Evolutionary conservation across 2,329 filamentous ascomycete genomes (phyloP).

Genomic region (Aquanectria penicillioides): DNA sequence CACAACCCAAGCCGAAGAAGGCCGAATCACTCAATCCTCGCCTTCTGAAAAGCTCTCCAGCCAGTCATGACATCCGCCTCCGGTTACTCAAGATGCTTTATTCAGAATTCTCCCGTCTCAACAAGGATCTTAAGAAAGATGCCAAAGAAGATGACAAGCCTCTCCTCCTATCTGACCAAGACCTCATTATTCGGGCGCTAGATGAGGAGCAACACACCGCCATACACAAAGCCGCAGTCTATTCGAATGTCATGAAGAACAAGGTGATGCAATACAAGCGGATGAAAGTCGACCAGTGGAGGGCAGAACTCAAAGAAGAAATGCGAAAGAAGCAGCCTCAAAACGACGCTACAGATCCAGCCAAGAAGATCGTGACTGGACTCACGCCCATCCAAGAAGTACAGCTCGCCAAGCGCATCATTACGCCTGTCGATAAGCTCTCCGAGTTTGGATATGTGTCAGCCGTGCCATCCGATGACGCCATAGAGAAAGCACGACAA

Average conservation of each 20-base stretch:
- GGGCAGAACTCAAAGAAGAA: slow-evolving; percentile 62
- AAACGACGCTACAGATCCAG: slow-evolving; percentile 46
- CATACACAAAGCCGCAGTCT: slow-evolving; percentile 73
- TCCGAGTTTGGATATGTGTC: slow-evolving; percentile 80
- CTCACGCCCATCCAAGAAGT: slow-evolving; percentile 76
- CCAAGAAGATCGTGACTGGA: slow-evolving; percentile 73
- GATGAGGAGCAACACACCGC: slow-evolving; percentile 85
- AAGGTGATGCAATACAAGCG: slow-evolving; percentile 80
- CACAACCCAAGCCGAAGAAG: slow-evolving; percentile 39
- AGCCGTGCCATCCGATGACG: slow-evolving; percentile 69
- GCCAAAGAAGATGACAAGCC: slow-evolving; percentile 58
- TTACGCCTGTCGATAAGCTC: slow-evolving; percentile 72
- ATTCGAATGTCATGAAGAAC: slow-evolving; percentile 85
- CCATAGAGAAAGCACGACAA: slow-evolving; percentile 72
- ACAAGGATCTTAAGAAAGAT: slow-evolving; percentile 67
- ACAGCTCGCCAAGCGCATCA: slow-evolving; percentile 67
- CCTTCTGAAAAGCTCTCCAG: slow-evolving; percentile 67
- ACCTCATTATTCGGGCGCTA: slow-evolving; percentile 73
- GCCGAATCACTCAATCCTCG: slow-evolving; percentile 73
- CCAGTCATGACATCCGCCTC: slow-evolving; percentile 64
- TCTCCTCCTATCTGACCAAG: slow-evolving; percentile 69
- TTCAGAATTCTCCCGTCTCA: slow-evolving; percentile 72
- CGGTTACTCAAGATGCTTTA: slow-evolving; percentile 72
- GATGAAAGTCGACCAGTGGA: slow-evolving; percentile 79
- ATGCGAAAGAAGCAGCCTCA: slow-evolving; percentile 43